Evolutionary conservation across 768 basidiomycete species (phyloP).

Genomic region (Gelatoporia subvermispora): DNA sequence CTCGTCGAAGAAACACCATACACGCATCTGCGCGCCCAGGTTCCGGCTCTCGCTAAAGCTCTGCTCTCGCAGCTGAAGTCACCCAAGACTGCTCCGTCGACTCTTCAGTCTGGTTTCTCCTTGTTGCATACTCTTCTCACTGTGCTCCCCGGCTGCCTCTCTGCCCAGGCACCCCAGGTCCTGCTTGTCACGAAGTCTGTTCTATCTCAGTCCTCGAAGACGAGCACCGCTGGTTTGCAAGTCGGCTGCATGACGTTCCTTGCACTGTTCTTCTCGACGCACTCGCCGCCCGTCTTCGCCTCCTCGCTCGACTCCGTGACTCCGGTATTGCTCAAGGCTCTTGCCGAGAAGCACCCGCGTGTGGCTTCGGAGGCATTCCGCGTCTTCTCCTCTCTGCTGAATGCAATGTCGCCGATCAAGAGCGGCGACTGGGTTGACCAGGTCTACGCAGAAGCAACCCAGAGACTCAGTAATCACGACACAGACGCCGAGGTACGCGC

Average conservation of each 20-base stretch:
- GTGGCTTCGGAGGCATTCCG: conserved; percentile 86
- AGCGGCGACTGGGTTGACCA: conserved; percentile 60
- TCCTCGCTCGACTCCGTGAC: conserved; percentile 62
- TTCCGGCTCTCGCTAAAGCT: conserved; percentile 73
- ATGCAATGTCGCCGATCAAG: conserved; percentile 66
- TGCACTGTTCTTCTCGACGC: conserved; percentile 72
- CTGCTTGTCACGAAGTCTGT: conserved; percentile 59
- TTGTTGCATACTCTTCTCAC: conserved; percentile 71
- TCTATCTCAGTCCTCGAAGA: conserved; percentile 62
- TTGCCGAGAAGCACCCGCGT: conserved; percentile 82
- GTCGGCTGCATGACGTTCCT: conserved; percentile 84
- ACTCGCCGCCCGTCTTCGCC: conserved; percentile 56
- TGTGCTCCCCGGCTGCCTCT: conserved; percentile 80
- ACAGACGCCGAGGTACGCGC: conserved; percentile 89
- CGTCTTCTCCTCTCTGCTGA: conserved; percentile 79
- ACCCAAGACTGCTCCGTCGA: conserved; percentile 68
- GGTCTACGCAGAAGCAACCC: conserved; percentile 71
- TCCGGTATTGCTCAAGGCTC: conserved; percentile 67
- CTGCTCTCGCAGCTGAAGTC: conserved; percentile 83
- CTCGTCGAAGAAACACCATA: conserved; percentile 71
- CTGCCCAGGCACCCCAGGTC: conserved; percentile 61
- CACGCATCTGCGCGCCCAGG: conserved; percentile 65
- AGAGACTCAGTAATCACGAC: conserved; percentile 68
- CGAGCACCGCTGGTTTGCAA: conserved; percentile 78
- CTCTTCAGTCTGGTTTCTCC: conserved; percentile 82